phyloP scores from a whole-genome alignment of 768 basidiomycete genomes.

The Candolleomyces aberdarensis region DNA sequence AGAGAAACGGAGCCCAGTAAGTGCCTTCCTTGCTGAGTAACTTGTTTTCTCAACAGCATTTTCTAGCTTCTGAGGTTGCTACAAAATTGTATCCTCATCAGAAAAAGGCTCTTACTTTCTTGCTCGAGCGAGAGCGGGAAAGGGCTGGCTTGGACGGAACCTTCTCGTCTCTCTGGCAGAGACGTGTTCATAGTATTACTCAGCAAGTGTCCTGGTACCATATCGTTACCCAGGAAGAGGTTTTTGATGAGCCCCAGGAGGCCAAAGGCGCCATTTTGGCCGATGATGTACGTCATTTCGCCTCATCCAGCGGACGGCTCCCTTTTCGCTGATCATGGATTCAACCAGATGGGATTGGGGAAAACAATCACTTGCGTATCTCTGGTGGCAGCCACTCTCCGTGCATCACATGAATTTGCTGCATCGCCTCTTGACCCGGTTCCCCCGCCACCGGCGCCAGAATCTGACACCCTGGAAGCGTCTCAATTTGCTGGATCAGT shows the following conservation, averaged over 20 bases:
- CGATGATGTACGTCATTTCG: slow-evolving; percentile 75
- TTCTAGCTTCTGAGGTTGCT: slow-evolving; percentile 63
- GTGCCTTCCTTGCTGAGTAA: slow-evolving; percentile 17
- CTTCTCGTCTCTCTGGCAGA: slow-evolving; percentile 73
- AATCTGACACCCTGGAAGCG: slow-evolving; percentile 29
- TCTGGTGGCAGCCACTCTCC: slow-evolving; percentile 83
- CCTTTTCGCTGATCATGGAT: slow-evolving; percentile 10
- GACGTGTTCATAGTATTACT: slow-evolving; percentile 45
- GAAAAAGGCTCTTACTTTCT: slow-evolving; percentile 94
- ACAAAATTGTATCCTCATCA: slow-evolving; percentile 95
- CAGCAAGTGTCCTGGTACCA: slow-evolving; percentile 65
- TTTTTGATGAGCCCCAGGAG: slow-evolving; percentile 62
- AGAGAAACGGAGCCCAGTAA: slow-evolving; percentile 81
- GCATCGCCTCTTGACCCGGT: slow-evolving; percentile 46
- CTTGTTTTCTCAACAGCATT: slow-evolving; percentile 7
- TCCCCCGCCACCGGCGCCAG: slow-evolving; percentile 32
- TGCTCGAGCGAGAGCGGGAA: slow-evolving; percentile 85
- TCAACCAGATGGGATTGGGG: slow-evolving; percentile 87
- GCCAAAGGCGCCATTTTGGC: slow-evolving; percentile 90
- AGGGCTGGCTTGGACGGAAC: slow-evolving; percentile 52
- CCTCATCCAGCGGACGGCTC: slow-evolving; percentile 6
- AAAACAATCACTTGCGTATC: slow-evolving; percentile 97
- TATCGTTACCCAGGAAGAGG: slow-evolving; percentile 79
- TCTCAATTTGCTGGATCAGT: slow-evolving; percentile 76
- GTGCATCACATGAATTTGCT: slow-evolving; percentile 65